Conservation (phyloP, 2,329 filamentous ascomycete species). For the Calonectria montana region DNA sequence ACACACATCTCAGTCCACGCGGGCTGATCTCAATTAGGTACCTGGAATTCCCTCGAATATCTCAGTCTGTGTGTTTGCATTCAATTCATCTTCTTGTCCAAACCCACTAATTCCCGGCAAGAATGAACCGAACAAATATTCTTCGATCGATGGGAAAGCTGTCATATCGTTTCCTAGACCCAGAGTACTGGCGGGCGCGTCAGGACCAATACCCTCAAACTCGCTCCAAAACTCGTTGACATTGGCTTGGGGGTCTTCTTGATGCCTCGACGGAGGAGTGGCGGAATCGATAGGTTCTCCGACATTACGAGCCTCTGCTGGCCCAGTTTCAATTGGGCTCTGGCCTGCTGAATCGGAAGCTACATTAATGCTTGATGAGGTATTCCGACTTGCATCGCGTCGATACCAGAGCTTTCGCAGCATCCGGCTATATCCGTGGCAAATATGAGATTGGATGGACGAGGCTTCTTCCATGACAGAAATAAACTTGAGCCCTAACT, state of each 20-base stretch:
- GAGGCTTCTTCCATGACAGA: not conserved
- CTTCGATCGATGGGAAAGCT: not conserved
- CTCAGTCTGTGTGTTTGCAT: not conserved
- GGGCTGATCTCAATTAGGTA: too few relatives aligned
- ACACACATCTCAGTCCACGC: too few relatives aligned
- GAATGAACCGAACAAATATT: not conserved
- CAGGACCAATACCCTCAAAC: not conserved
- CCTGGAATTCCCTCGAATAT: not conserved
- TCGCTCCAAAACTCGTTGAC: not conserved
- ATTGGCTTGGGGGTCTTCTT: not conserved
- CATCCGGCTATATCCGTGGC: not conserved
- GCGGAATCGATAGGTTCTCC: not conserved
- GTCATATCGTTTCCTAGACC: not conserved
- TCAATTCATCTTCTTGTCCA: not conserved
- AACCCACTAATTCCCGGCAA: not conserved
- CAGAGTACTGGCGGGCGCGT: not conserved
- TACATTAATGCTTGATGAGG: not conserved
- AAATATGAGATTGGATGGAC: not conserved
- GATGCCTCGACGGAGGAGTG: rapidly evolving
- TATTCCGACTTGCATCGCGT: not conserved
- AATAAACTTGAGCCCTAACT: not conserved
- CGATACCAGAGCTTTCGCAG: not conserved
- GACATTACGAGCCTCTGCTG: rapidly evolving
- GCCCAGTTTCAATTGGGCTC: too few relatives aligned
- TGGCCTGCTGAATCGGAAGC: too few relatives aligned